Base-by-base conservation (phyloP, 108 stramenopile genomes). In the Tribonema minus region DNA sequence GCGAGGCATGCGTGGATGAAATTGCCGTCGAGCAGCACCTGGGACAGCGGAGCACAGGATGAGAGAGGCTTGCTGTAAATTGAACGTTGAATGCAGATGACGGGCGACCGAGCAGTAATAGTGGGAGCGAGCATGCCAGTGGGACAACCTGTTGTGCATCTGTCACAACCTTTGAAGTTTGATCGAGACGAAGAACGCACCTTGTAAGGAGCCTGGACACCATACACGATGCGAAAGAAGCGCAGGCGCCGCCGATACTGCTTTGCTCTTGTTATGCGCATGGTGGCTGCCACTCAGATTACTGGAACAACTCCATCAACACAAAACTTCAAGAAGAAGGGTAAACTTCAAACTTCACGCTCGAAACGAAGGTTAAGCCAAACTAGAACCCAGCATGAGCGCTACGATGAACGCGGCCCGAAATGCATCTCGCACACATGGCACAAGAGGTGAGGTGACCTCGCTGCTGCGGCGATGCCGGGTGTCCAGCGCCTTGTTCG, bases 191-290 rank as follows among this genome's bases (percentile, higher is more conserved):
- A 54, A 54, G 46, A 54, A 20, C 46, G 46, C 26, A 64, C 79
- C 79, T 80, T 80, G 36, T 80, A 80, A 29, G 70, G 70, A 31
- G 79, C 41, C 58, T 59, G 25, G 15, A 80, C 68, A 34, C 79
- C 79, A 25, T 80, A 80, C 23, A 80, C 79, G 40, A 80, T 70
- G 9, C 79, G 37, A 38, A 64, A 80, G 70, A 80, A 80, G 40
- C 70, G 67, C 59, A 80, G 70, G 25, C 62, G 62, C 29, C 33
- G 54, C n/a, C 79, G 38, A 31, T 71, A 70, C 54, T 80, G 79
- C 62, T 80, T 80, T 7, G 79, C 79, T 30, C 79, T 58, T 4
- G 70, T 70, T 31, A 80, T 61, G 62, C 79, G 58, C 79, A 80
- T 80, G 26, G 61, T 38, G 20, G 46, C 46, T 15, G 46, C 46